Evolutionary conservation across 805 yeast genomes (phyloP), one percentile per base, ranked within the genome.

Genomic region (Yarrowia keelungensis): DNA sequence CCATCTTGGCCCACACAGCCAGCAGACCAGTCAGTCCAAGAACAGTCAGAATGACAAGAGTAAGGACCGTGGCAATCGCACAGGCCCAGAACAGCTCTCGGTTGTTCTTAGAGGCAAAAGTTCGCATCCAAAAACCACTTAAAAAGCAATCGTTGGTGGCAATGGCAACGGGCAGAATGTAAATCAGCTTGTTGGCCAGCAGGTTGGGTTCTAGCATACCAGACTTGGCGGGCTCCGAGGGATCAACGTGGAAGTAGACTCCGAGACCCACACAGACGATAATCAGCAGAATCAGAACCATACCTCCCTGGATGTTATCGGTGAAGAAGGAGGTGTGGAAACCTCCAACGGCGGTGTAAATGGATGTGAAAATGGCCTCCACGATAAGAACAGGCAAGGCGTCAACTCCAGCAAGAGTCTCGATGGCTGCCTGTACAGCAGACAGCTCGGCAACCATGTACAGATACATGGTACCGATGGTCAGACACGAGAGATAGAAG

Each of bases 101-200:
- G 78, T 92, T 86, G 9, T 91, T 81, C 72, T 86, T 86, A 8
- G 97, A 88, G 7, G 98, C 97, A 81, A 93, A 93, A 0, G 98
- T 91, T 75, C 98, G 83, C 70, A 93, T 80, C 98, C 98, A 93
- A 77, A 93, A 92, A 0, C 97, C 97, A 39, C 97, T 85, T 83
- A 93, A 81, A 78, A 93, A 93, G 76, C 93, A 86, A 76, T 92
- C 97, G 75, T 93, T 93, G 42, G 97, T 90, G 68, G 92, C 84
- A 75, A 93, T 90, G 38, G 98, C 97, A 39, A 93, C 89, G 8
- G 89, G 85, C 72, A 93, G 81, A 71, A 93, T 92, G 76, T 92
- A 93, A 38, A 93, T 77, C 71, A 93, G 83, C 82, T 92, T 95
- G 96, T 97, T 92, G 22, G 97, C 97, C 49, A 92, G 81, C 72